Conservation (phyloP, 345 rosid genomes). For the Hibiscus syriacus region DNA sequence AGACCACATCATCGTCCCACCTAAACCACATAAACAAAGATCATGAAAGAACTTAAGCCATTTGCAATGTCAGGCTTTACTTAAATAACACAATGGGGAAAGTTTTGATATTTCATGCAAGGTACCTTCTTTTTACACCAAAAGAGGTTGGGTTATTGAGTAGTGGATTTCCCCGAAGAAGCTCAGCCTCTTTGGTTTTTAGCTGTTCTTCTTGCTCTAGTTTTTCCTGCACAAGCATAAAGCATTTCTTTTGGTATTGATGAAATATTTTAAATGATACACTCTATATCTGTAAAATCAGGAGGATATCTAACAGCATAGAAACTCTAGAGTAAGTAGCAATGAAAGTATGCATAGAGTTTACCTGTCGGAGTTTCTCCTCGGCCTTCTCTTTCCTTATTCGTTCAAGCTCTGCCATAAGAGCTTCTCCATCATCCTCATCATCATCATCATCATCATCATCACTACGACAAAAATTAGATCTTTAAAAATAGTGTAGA, state of each 20-base stretch:
- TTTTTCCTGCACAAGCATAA: no score
- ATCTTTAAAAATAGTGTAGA: background rate
- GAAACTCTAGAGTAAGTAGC: background rate
- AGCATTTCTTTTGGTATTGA: no score
- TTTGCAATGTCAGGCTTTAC: background rate
- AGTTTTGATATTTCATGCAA: background rate
- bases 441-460: conserved; percentile 58
- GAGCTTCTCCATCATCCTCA: conserved; percentile 85
- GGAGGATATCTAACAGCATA: background rate
- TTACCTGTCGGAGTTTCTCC: conserved; percentile 72
- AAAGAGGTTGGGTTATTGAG: conserved; percentile 69
- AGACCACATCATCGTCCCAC: conserved; percentile 98
- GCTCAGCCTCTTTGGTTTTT: no score
- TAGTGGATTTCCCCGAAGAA: conserved; percentile 87
- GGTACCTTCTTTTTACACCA: conserved; percentile 77
- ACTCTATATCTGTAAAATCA: background rate
- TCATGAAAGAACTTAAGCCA: background rate
- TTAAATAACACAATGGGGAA: background rate
- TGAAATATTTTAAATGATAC: no score
- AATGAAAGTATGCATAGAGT: background rate
- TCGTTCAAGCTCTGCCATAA: conserved; percentile 94
- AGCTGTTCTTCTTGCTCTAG: no score
- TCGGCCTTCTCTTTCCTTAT: no score
- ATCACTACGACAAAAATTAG: conserved; percentile 24
- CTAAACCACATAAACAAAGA: conserved; percentile 26